These are phyloP conservation scores for Phaeosphaeria sp. DNA, from an alignment of 2,329 filamentous ascomycete genomes.

Conservation along the genomic window DNA sequence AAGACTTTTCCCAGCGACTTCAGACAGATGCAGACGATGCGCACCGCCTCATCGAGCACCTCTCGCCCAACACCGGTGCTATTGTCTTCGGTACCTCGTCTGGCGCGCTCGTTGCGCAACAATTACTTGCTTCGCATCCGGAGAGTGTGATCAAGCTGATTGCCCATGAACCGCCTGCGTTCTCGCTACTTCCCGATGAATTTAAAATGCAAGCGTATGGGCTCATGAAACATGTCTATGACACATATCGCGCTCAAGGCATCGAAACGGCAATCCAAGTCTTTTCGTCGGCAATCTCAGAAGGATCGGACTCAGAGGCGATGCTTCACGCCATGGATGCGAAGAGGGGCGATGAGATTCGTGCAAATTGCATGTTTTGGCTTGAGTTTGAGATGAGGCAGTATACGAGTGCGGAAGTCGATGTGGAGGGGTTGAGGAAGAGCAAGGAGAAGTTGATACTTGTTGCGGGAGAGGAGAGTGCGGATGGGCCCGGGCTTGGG, in stretches of 20 bases:
- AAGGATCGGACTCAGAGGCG: not conserved
- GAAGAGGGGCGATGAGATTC: not conserved
- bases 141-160: conserved; percentile 11
- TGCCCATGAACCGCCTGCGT: conserved; percentile 19
- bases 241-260: conserved; percentile 16
- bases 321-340: not conserved
- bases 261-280: conserved; percentile 11
- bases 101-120: conserved; percentile 19
- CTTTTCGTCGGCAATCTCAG: not conserved
- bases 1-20: conserved; percentile 37
- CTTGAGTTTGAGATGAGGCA: not conserved
- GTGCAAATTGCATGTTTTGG: not conserved
- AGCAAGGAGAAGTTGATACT: not conserved
- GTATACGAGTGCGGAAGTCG: not conserved
- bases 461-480: not conserved
- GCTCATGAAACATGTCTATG: conserved; percentile 6
- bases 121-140: conserved; percentile 12
- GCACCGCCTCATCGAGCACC: conserved; percentile 17
- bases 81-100: conserved; percentile 21
- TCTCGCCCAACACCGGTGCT: conserved; percentile 6
- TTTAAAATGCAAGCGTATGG: not conserved
- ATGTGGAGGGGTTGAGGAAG: not conserved
- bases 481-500: not conserved
- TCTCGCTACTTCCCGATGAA: conserved; percentile 11
- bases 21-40: conserved; percentile 42